phyloP scores from a whole-genome alignment of 2,329 filamentous ascomycete genomes.

The Lachnellula arida region DNA sequence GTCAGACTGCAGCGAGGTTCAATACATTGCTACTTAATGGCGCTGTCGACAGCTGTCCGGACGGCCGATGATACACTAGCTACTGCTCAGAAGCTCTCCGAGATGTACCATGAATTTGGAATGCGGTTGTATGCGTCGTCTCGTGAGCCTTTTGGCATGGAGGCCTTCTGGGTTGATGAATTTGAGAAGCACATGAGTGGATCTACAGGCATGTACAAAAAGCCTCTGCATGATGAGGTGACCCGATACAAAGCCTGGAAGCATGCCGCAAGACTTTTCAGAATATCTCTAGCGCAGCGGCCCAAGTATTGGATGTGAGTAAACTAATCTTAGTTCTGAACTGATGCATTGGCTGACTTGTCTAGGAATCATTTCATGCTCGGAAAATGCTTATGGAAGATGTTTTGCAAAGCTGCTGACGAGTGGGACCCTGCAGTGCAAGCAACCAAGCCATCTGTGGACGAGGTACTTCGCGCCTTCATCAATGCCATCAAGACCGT shows the following conservation, averaged over 20 bases:
- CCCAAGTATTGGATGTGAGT: constrained; percentile 60
- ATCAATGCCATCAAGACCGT: constrained; percentile 55
- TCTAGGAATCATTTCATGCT: constrained; percentile 62
- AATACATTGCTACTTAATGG: constrained; percentile 54
- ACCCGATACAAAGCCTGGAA: constrained; percentile 59
- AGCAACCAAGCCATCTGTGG: constrained; percentile 30
- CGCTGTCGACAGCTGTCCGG: constrained; percentile 56
- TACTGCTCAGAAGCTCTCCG: constrained; percentile 52
- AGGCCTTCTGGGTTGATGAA: constrained; percentile 58
- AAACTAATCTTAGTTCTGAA: not conserved
- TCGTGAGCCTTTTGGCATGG: constrained; percentile 63
- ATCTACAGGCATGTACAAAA: constrained; percentile 52
- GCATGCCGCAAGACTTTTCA: constrained; percentile 57
- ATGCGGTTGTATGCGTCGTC: constrained; percentile 65
- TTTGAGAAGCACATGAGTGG: constrained; percentile 56
- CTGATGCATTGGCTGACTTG: constrained; percentile 20
- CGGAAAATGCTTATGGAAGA: constrained; percentile 69
- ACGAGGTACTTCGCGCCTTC: constrained; percentile 52
- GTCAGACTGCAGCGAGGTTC: constrained; percentile 32
- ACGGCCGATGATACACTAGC: constrained; percentile 50
- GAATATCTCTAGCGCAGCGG: constrained; percentile 51
- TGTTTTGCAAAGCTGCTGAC: constrained; percentile 48
- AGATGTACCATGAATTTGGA: constrained; percentile 65
- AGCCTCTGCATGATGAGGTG: constrained; percentile 52
- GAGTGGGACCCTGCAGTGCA: constrained; percentile 34